phyloP scores from a whole-genome alignment of 768 basidiomycete species.

The Amanita pallidorosea region DNA sequence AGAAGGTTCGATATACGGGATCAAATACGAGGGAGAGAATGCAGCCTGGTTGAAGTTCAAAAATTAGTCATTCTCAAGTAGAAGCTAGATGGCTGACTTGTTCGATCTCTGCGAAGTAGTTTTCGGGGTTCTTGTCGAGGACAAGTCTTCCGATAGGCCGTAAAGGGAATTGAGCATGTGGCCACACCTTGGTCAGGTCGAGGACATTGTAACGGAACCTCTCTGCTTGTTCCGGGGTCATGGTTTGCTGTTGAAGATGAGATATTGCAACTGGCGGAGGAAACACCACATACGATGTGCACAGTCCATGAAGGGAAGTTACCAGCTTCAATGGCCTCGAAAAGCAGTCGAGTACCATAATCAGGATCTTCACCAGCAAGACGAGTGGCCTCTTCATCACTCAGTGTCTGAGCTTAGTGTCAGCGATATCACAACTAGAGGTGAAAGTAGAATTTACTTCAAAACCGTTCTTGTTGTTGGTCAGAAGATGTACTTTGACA shows the following conservation, averaged over 20 bases:
- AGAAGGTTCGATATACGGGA: conserved; percentile 85
- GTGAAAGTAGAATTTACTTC: conserved; percentile 35
- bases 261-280: not conserved
- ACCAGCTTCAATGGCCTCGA: conserved; percentile 72
- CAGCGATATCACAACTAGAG: not conserved
- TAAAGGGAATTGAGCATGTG: conserved; percentile 82
- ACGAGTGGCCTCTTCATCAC: conserved; percentile 49
- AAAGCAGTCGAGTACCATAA: conserved; percentile 70
- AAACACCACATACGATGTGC: conserved; percentile 50
- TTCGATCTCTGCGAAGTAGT: conserved; percentile 94
- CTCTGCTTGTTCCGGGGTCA: conserved; percentile 89
- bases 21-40: conserved; percentile 79
- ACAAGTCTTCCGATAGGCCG: conserved; percentile 81
- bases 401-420: conserved; percentile 45
- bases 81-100: conserved; percentile 42
- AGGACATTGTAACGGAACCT: conserved; percentile 83
- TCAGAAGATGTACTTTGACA: conserved; percentile 74
- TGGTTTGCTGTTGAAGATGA: conserved; percentile 55
- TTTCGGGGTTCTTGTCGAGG: conserved; percentile 65
- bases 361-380: conserved; percentile 74
- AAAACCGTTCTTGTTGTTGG: conserved; percentile 74
- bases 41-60: conserved; percentile 37
- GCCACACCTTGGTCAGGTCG: conserved; percentile 88
- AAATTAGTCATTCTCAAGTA: conserved; percentile 8
- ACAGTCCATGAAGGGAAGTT: conserved; percentile 84